Percentiles rank a stretch among this genome's conserved stretches.
Conservation (phyloP, 768 basidiomycete species). For the Hypholoma fasciculare region DNA sequence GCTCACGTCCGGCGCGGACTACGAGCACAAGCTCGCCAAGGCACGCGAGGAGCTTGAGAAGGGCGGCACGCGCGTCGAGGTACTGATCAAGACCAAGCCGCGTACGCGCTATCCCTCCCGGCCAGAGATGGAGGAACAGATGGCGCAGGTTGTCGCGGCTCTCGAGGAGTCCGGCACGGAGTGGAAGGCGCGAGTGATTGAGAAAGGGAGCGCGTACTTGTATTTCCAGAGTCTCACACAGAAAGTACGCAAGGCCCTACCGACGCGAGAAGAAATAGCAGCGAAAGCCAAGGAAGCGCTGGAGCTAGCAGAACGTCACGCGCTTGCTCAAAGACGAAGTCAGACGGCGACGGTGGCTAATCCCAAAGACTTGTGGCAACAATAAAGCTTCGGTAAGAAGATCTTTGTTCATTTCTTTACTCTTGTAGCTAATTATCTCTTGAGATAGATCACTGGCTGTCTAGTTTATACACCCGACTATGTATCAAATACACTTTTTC, state of each 20-base stretch:
- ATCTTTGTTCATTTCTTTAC: neutral
- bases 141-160: slow-evolving; percentile 39
- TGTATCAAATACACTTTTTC: slow-evolving; percentile 68
- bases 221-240: slow-evolving; percentile 41
- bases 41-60: slow-evolving; percentile 57
- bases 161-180: slow-evolving; percentile 55
- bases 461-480: slow-evolving; percentile 85
- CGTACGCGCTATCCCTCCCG: slow-evolving; percentile 35
- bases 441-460: slow-evolving; percentile 64
- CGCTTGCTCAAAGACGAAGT: neutral
- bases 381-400: neutral
- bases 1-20: slow-evolving; percentile 57
- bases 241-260: slow-evolving; percentile 10
- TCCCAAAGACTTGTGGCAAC: neutral
- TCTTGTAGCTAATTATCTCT: slow-evolving; percentile 32
- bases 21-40: slow-evolving; percentile 66
- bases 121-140: slow-evolving; percentile 42
- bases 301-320: neutral
- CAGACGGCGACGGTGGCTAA: neutral
- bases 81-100: slow-evolving; percentile 55
- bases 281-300: slow-evolving; percentile 18
- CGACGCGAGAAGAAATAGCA: slow-evolving; percentile 19
- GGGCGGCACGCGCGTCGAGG: slow-evolving; percentile 49
- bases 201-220: slow-evolving; percentile 36
- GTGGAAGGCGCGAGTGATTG: slow-evolving; percentile 46